Evolutionary conservation across 495 filamentous ascomycete species (phyloP), one percentile per base, ranked within the genome.

Genomic region (Ramalina intermedia): DNA sequence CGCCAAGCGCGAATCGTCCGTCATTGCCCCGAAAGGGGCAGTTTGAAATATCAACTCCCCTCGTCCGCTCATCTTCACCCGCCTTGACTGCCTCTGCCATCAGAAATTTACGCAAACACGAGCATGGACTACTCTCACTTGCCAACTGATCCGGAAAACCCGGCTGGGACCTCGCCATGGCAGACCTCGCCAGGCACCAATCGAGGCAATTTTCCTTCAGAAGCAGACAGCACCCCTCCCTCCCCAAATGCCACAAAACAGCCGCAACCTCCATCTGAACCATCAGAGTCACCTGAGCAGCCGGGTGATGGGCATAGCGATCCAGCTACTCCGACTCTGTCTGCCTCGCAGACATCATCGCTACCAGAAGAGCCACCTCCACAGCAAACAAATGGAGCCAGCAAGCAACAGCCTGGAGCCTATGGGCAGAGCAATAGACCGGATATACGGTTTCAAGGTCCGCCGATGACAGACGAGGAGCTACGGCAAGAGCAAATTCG

Each of bases 91-190:
- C 12, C 12, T 33, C 29, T 13, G 12, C 6, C 29, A 33, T 33
- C 29, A 33, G 7, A 33, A 9, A 3, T 33, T 3, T 8, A 13
- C 29, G 29, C 29, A 33, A 13, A 33, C 3, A 23, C 1, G 37
- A 11, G 11, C 43, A 94, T 94, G 87, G 87, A 94, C 65, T 94
- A 91, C 66, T 85, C 85, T 44, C 64, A 81, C 46, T 74, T 86
- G 23, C 78, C 83, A 58, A 65, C 77, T 55, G 87, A 91, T 63
- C 77, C 79, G 13, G 84, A 88, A 7, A 69, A 85, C 55, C 74
- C 79, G 11, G 71, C 68, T 18, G 87, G 76, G 24, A 61, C 75
- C 36, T 88, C 85, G 7, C 85, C 87, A 17, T 94, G 87, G 87
- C 81, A 76, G 20, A 78, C 77, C 5, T 79, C 78, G 3, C 76